phyloP scores from a whole-genome alignment of 768 basidiomycete species.

The Tulasnella sp. region DNA sequence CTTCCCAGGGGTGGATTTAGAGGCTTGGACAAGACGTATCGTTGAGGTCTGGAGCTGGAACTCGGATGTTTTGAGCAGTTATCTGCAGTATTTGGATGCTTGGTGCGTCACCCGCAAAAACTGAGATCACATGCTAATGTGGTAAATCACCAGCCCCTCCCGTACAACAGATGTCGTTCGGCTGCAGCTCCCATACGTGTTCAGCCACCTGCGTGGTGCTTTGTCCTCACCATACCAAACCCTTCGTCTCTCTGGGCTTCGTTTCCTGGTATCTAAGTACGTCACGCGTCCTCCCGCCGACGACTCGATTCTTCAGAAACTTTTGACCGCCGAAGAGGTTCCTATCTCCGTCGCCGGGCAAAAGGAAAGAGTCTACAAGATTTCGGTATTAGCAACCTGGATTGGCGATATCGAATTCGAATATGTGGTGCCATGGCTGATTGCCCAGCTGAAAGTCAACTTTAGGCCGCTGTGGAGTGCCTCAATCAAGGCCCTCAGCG shows the following conservation, averaged over 20 bases:
- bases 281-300: slow-evolving; percentile 26
- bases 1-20: slow-evolving; percentile 33
- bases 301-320: slow-evolving; percentile 24
- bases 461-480: slow-evolving; percentile 83
- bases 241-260: slow-evolving; percentile 52
- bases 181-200: slow-evolving; percentile 37
- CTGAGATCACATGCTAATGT: no score
- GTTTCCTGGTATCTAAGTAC: slow-evolving; percentile 45
- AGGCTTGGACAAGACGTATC: slow-evolving; percentile 36
- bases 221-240: slow-evolving; percentile 61
- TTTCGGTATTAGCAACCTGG: slow-evolving; percentile 54
- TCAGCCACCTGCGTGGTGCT: slow-evolving; percentile 38
- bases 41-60: slow-evolving; percentile 47
- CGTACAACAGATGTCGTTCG: slow-evolving; percentile 17
- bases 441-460: slow-evolving; percentile 88
- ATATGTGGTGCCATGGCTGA: slow-evolving; percentile 56
- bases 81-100: no score
- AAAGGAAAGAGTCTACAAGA: slow-evolving; percentile 69
- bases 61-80: slow-evolving; percentile 35
- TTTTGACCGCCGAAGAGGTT: slow-evolving; percentile 70
- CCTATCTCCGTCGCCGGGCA: slow-evolving; percentile 67
- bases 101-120: no score
- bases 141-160: background rate
- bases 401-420: slow-evolving; percentile 45
- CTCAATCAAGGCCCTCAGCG: slow-evolving; percentile 51